Evolutionary conservation across 768 basidiomycete genomes (phyloP).

Genomic region (Kwoniella mangroviensis): DNA sequence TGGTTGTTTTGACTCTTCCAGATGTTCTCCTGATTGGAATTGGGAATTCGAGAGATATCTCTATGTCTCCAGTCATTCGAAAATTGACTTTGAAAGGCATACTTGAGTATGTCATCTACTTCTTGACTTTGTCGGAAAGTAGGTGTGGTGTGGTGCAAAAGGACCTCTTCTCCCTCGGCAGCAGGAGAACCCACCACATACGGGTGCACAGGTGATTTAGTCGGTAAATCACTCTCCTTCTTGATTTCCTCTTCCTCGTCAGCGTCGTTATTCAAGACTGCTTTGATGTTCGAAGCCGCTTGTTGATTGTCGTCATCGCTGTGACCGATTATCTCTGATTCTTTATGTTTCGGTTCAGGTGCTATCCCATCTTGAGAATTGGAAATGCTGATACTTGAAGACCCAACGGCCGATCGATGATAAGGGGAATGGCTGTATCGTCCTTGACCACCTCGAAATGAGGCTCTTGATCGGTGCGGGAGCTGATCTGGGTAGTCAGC

Average conservation of each 20-base stretch:
- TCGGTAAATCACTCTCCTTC: background rate
- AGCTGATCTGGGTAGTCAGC: background rate
- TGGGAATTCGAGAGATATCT: background rate
- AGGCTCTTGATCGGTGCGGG: background rate
- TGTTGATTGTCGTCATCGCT: conserved; percentile 2
- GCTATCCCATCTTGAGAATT: background rate
- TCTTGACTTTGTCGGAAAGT: background rate
- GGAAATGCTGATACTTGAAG: background rate
- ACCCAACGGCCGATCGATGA: background rate
- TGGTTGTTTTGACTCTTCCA: conserved; percentile 2
- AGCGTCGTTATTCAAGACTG: background rate
- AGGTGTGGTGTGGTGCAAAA: background rate
- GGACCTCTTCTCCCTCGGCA: background rate
- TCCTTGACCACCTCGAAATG: background rate
- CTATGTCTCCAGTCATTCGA: conserved; percentile 7
- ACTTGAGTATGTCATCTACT: conserved; percentile 1
- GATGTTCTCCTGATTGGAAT: background rate
- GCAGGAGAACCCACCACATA: background rate
- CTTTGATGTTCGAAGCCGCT: conserved; percentile 16
- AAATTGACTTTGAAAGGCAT: conserved; percentile 20
- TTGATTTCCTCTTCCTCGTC: background rate
- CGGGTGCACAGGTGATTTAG: background rate
- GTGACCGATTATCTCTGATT: conserved; percentile 18
- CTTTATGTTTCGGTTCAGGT: background rate
- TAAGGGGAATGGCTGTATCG: background rate